phyloP scores from a whole-genome alignment of 306 rosid species.

The Rosa persica region DNA sequence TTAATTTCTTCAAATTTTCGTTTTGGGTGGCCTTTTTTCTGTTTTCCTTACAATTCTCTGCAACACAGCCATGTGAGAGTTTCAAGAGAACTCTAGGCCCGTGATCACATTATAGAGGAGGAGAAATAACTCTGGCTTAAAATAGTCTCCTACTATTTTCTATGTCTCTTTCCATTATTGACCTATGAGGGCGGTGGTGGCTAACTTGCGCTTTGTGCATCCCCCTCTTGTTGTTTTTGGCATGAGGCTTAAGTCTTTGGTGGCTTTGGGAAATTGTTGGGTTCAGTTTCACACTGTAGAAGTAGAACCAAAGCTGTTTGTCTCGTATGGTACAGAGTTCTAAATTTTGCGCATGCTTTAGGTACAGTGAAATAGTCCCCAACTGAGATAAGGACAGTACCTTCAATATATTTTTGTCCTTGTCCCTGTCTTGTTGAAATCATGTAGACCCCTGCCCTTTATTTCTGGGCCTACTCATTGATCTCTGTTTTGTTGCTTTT shows the following conservation, averaged over 20 bases:
- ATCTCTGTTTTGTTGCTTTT: constrained; percentile 27
- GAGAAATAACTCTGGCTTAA: too few species aligned
- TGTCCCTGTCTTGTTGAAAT: constrained; percentile 31
- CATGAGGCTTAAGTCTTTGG: background rate
- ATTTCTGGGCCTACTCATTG: constrained; percentile 28
- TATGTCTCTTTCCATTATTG: constrained; percentile 6
- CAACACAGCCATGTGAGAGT: constrained; percentile 42
- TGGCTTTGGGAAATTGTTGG: constrained; percentile 24
- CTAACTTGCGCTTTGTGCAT: constrained; percentile 15
- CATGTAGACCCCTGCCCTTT: constrained; percentile 24
- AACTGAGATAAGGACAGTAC: constrained; percentile 38
- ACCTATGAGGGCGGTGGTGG: background rate
- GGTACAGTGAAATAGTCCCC: constrained; percentile 48
- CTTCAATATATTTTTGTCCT: constrained; percentile 36
- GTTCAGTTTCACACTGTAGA: constrained; percentile 47
- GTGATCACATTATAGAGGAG: constrained; percentile 37
- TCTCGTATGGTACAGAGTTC: constrained; percentile 33
- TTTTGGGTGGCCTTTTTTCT: constrained; percentile 14
- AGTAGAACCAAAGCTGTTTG: constrained; percentile 23
- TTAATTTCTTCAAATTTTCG: constrained; percentile 26
- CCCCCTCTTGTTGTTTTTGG: constrained; percentile 28
- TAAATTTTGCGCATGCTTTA: constrained; percentile 55
- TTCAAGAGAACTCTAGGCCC: constrained; percentile 34
- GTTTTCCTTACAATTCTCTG: constrained; percentile 8
- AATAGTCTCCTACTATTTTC: constrained; percentile 18